A percentile compares a stretch with the other conserved stretches of the same genome.
phyloP scores from a whole-genome alignment of 345 rosid genomes.

The Punica granatum region DNA sequence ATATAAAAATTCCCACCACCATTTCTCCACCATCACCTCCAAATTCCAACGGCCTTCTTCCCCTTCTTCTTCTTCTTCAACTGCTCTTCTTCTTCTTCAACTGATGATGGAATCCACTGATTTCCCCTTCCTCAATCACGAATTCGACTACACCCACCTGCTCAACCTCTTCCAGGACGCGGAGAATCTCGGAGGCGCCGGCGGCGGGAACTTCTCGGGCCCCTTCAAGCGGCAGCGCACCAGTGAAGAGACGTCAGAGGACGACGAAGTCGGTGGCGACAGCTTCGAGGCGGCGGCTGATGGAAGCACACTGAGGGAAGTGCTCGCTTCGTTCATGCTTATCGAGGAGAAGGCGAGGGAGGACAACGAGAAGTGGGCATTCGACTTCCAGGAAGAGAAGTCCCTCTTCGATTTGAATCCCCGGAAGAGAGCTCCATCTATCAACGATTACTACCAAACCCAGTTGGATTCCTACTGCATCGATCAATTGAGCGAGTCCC shows the following conservation, averaged over 20 bases:
- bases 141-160: conserved; percentile 24
- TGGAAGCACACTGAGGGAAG: conserved; percentile 15
- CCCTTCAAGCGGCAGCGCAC: conserved; percentile 18
- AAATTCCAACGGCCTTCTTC: background rate
- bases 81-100: no score
- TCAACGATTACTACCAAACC: conserved; percentile 26
- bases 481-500: background rate
- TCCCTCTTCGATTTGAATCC: conserved; percentile 39
- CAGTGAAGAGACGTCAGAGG: background rate
- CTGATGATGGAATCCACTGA: conserved; percentile 20
- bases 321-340: conserved; percentile 42
- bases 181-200: conserved; percentile 6
- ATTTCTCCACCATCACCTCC: background rate
- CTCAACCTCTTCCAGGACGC: conserved; percentile 20
- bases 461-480: conserved; percentile 7
- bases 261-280: background rate
- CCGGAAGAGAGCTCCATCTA: conserved; percentile 21
- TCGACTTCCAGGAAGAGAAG: conserved; percentile 32
- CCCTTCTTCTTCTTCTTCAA: background rate
- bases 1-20: background rate
- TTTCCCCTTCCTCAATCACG: conserved; percentile 23
- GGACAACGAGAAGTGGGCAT: conserved; percentile 27
- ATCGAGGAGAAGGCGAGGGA: conserved; percentile 62
- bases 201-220: background rate
- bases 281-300: background rate